Evolutionary conservation across 305 asterid species (phyloP).

Genomic region (Fraxinus latifolia): DNA sequence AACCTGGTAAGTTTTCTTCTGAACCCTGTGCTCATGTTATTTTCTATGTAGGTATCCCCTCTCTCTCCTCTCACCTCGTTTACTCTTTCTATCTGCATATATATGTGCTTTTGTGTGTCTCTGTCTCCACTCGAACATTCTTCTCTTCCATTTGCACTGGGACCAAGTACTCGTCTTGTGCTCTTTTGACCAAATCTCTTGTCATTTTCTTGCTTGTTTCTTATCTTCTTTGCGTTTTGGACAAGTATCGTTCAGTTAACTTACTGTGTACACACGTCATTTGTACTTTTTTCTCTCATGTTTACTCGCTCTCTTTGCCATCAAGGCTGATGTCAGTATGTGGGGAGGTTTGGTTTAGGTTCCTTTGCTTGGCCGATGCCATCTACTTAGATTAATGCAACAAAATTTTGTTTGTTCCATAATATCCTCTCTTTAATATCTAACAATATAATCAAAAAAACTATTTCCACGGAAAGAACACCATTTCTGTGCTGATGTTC

Average conservation of each 20-base stretch:
- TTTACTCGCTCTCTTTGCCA: conserved; percentile 6
- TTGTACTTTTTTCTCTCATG: not conserved
- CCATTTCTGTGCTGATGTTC: not conserved
- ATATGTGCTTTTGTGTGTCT: not conserved
- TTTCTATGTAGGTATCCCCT: not conserved
- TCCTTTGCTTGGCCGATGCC: conserved; percentile 2
- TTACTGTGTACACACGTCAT: not conserved
- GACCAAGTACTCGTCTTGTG: not conserved
- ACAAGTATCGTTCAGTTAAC: not conserved
- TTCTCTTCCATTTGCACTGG: not conserved
- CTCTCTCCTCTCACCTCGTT: not conserved
- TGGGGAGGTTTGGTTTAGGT: not conserved
- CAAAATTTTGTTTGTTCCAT: conserved; percentile 8
- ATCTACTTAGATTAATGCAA: not conserved
- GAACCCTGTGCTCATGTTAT: conserved; percentile 3
- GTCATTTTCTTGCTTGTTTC: not conserved
- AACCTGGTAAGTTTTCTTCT: conserved; percentile 51
- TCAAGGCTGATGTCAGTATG: not conserved
- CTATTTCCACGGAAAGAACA: conserved; percentile 2
- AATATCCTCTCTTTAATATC: not conserved
- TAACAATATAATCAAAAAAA: not conserved
- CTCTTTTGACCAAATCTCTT: not conserved
- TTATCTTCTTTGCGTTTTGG: conserved; percentile 2
- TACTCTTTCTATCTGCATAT: conserved; percentile 9
- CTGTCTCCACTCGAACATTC: not conserved